Base-by-base conservation (phyloP, 768 basidiomycete genomes). In the Mycena sanguinolenta region DNA sequence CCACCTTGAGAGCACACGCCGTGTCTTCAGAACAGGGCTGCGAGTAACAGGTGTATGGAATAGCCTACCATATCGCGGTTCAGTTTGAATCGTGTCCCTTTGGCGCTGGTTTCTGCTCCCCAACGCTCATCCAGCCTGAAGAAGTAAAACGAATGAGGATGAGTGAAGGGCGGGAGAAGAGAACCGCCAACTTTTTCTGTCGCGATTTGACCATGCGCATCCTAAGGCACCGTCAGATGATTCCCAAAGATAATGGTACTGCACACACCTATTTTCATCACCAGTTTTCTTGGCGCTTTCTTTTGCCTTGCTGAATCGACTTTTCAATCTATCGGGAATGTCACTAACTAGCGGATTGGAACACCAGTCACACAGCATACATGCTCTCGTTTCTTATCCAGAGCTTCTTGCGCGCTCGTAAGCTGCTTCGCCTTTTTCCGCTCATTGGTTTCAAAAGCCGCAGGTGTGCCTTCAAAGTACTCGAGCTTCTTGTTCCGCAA, bases 381-480 rank as follows among this genome's bases (percentile, higher is more conserved):
- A 69, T 78, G 76, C 10, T 79, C 81, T 46, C 79, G 84, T 75
- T 88, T 86, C 79, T 84, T 84, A 39, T 85, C 86, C 39, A 76
- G 59, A 23, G 63, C 80, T 73, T 86, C 85, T 70, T 87, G 83
- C 78, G 86, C 79, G 16, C 83, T 82, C 10, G 79, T 81, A 66
- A 84, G 80, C 28, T 84, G 75, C 70, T 85, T 85, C 55, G 84
- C 80, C 69, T 83, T 79, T 72, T 88, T 85, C 49, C 84, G 80
- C 8, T 82, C 81, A 32, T 84, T 84, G 28, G 78, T 76, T 72
- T 88, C 87, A 76, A 84, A 89, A 36, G 84, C 84, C 9, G 85
- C 82, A 28, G 88, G 84, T 52, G 86, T 88, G 21, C 91, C 91
- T 52, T 86, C 82, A 76, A 88, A 91, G 59, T 91, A 88, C 21